phyloP scores from a whole-genome alignment of 148 eudicot species.

The Amaranthus hypochondriacus region DNA sequence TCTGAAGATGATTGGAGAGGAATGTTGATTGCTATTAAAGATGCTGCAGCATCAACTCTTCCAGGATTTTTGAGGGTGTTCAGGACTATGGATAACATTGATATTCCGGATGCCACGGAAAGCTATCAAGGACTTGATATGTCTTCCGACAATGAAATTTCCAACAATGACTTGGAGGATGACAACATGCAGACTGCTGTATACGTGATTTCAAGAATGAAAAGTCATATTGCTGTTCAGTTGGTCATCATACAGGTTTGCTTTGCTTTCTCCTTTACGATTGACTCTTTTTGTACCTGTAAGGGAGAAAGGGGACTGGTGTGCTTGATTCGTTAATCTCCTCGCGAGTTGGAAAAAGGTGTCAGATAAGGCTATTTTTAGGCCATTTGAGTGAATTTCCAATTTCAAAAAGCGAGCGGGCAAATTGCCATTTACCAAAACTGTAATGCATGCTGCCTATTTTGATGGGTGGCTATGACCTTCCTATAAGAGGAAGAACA shows the following conservation, averaged over 20 bases:
- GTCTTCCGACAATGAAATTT: conserved; percentile 43
- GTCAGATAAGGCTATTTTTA: too few relatives aligned
- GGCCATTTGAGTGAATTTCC: not conserved
- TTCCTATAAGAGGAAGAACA: not conserved
- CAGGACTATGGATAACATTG: conserved; percentile 59
- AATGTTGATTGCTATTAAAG: conserved; percentile 64
- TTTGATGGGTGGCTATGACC: not conserved
- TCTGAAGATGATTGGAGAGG: conserved; percentile 89
- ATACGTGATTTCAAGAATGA: conserved; percentile 84
- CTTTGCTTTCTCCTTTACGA: not conserved
- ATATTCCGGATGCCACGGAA: conserved; percentile 44
- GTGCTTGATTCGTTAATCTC: too few relatives aligned
- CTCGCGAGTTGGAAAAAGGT: too few relatives aligned
- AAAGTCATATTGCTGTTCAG: conserved; percentile 69
- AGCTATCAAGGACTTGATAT: conserved; percentile 42
- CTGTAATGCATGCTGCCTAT: not conserved
- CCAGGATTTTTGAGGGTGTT: conserved; percentile 67
- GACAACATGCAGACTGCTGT: conserved; percentile 70
- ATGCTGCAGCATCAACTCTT: conserved; percentile 58
- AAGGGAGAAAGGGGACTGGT: too few relatives aligned
- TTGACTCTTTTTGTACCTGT: not conserved
- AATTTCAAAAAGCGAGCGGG: not conserved
- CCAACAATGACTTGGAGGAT: conserved; percentile 52
- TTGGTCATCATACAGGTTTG: conserved; percentile 83
- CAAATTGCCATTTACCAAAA: not conserved